Percentiles rank a stretch among this genome's conserved stretches.
Evolutionary conservation across 805 yeast genomes (phyloP).

Genomic region (Zygosaccharomyces siamensis): DNA sequence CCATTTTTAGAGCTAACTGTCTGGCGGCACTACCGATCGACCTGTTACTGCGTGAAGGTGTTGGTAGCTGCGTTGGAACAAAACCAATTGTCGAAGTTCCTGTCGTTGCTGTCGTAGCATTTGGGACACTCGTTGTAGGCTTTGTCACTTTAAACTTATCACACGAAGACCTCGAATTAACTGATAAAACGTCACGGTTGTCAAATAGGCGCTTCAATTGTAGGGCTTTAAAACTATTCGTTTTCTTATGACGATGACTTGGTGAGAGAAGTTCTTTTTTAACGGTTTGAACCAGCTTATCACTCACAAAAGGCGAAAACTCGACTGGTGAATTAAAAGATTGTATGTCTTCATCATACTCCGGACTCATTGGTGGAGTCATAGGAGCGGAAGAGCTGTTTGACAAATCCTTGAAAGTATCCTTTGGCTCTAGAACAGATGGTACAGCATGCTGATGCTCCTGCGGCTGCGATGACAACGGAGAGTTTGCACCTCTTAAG

Average conservation of each 20-base stretch:
- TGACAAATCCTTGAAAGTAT: constrained; percentile 24
- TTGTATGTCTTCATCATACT: background rate
- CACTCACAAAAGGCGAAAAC: constrained; percentile 28
- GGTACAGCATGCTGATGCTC: constrained; percentile 13
- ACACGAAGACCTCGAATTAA: constrained; percentile 19
- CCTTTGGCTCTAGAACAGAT: constrained; percentile 29
- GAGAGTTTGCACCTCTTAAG: constrained; percentile 5
- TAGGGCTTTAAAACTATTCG: constrained; percentile 36
- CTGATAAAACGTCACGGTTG: constrained; percentile 30
- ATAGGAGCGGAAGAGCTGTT: constrained; percentile 21
- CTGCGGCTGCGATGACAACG: background rate
- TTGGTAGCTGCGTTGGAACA: constrained; percentile 3
- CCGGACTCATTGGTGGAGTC: constrained; percentile 34
- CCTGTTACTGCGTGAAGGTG: constrained; percentile 7
- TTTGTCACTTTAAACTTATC: constrained; percentile 13
- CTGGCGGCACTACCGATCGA: constrained; percentile 17
- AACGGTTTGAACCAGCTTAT: constrained; percentile 30
- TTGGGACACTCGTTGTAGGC: background rate
- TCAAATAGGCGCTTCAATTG: constrained; percentile 32
- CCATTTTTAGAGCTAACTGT: constrained; percentile 17
- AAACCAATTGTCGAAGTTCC: background rate
- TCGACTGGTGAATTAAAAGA: constrained; percentile 5
- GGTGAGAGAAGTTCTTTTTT: constrained; percentile 15
- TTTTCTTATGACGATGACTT: constrained; percentile 28
- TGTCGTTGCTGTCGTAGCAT: constrained; percentile 6